phyloP scores from a whole-genome alignment of 495 filamentous ascomycete genomes.

The Penicillium cinerascens region DNA sequence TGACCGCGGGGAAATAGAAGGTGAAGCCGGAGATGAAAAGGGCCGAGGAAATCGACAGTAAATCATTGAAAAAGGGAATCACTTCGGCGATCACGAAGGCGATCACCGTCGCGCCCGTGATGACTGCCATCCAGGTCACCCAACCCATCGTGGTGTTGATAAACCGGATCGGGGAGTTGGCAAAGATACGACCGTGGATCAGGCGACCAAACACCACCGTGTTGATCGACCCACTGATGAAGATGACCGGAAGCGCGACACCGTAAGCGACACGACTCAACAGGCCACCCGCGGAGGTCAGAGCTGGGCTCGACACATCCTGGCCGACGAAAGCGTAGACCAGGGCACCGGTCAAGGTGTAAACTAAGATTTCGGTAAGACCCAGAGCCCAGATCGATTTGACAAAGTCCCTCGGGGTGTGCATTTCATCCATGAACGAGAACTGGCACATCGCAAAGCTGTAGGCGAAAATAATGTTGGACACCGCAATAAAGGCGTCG shows the following conservation, averaged over 20 bases:
- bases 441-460: conserved; percentile 65
- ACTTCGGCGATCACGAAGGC: conserved; percentile 66
- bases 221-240: conserved; percentile 64
- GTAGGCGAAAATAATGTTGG: conserved; percentile 69
- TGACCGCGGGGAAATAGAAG: conserved; percentile 44
- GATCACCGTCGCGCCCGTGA: conserved; percentile 52
- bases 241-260: conserved; percentile 69
- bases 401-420: conserved; percentile 58
- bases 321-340: conserved; percentile 67
- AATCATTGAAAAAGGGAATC: conserved; percentile 64
- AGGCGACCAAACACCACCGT: conserved; percentile 58
- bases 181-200: conserved; percentile 57
- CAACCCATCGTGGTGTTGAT: conserved; percentile 57
- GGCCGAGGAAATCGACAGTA: conserved; percentile 56
- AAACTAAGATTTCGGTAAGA: conserved; percentile 59
- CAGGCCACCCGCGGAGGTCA: conserved; percentile 56
- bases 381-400: conserved; percentile 62
- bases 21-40: conserved; percentile 31
- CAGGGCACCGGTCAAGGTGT: conserved; percentile 62
- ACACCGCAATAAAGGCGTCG: conserved; percentile 55
- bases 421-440: conserved; percentile 72
- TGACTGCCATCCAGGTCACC: conserved; percentile 55
- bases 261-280: conserved; percentile 70
- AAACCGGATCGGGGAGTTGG: conserved; percentile 50
- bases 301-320: conserved; percentile 62